A percentile compares a stretch with the other conserved stretches of the same genome.
Evolutionary conservation across 352 stramenopile species (phyloP).

Genomic region (Elongisporangium undulatum): DNA sequence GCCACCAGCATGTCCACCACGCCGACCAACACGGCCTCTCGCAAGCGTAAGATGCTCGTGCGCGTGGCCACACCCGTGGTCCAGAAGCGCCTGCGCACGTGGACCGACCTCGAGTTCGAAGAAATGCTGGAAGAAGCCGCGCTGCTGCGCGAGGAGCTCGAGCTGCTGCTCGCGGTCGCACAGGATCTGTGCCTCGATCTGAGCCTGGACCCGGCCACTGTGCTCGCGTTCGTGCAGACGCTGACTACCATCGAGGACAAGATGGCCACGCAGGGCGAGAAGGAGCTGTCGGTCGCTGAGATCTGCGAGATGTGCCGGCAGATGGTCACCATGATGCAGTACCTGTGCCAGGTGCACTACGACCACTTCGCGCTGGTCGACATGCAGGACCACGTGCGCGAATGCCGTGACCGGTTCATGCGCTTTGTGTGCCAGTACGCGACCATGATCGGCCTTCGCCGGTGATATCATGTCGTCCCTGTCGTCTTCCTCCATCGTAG

Average conservation of each 20-base stretch:
- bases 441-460: slow-evolving; percentile 50
- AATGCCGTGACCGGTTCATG: slow-evolving; percentile 70
- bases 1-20: neutral
- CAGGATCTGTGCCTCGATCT: slow-evolving; percentile 56
- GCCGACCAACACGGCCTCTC: slow-evolving; percentile 11
- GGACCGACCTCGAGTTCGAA: slow-evolving; percentile 71
- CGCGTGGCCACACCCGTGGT: slow-evolving; percentile 12
- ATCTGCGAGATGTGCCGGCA: slow-evolving; percentile 62
- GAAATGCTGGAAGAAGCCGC: slow-evolving; percentile 67
- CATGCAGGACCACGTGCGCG: slow-evolving; percentile 66
- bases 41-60: slow-evolving; percentile 50
- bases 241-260: slow-evolving; percentile 42
- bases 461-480: slow-evolving; percentile 3
- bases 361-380: slow-evolving; percentile 64
- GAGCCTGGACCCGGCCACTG: slow-evolving; percentile 21
- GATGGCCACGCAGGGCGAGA: slow-evolving; percentile 24
- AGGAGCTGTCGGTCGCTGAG: slow-evolving; percentile 47
- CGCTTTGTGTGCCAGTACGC: slow-evolving; percentile 74
- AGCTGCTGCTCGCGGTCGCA: slow-evolving; percentile 58
- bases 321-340: slow-evolving; percentile 74
- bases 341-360: slow-evolving; percentile 59
- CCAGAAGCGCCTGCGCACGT: slow-evolving; percentile 51
- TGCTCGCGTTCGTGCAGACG: slow-evolving; percentile 21
- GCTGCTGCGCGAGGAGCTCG: slow-evolving; percentile 61
- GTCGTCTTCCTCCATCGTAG: neutral